A percentile compares a stretch with the other conserved stretches of the same genome.
These are phyloP conservation scores for Diaporthe eres DNA, from an alignment of 2,329 filamentous ascomycete species.

Conservation along the genomic window DNA sequence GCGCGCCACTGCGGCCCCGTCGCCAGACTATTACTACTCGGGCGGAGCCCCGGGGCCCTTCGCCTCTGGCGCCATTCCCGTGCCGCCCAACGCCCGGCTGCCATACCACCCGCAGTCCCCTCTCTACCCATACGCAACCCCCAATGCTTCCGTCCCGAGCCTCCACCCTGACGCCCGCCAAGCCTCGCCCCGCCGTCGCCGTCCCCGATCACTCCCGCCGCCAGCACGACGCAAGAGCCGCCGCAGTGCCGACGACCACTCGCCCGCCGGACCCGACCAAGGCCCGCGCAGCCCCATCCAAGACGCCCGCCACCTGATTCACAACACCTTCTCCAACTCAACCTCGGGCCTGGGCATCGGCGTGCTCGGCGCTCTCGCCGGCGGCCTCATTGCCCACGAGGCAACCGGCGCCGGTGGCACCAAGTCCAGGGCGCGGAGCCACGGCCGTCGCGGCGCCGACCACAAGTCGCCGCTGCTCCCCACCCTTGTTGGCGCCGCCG, in stretches of 20 bases:
- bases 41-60: conserved; percentile 5
- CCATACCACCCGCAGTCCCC: conserved; percentile 60
- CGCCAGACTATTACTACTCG: not conserved
- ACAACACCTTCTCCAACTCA: conserved; percentile 64
- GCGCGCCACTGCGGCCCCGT: not conserved
- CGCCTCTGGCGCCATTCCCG: conserved; percentile 4
- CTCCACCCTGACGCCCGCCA: conserved; percentile 30
- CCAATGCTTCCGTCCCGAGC: conserved; percentile 29
- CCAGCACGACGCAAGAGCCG: conserved; percentile 36
- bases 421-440: conserved; percentile 41
- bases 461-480: conserved; percentile 58
- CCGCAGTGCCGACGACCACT: conserved; percentile 44
- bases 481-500: conserved; percentile 68
- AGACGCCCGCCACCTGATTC: conserved; percentile 58
- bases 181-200: conserved; percentile 27
- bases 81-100: conserved; percentile 25
- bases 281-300: conserved; percentile 52
- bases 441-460: conserved; percentile 42
- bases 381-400: conserved; percentile 66
- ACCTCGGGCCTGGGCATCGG: conserved; percentile 64
- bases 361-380: conserved; percentile 67
- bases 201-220: conserved; percentile 44
- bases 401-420: conserved; percentile 62
- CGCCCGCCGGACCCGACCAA: conserved; percentile 42
- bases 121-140: conserved; percentile 42